These are phyloP conservation scores for Dothistroma pini DNA, from an alignment of 2,329 filamentous ascomycete genomes.

Conservation along the genomic window DNA sequence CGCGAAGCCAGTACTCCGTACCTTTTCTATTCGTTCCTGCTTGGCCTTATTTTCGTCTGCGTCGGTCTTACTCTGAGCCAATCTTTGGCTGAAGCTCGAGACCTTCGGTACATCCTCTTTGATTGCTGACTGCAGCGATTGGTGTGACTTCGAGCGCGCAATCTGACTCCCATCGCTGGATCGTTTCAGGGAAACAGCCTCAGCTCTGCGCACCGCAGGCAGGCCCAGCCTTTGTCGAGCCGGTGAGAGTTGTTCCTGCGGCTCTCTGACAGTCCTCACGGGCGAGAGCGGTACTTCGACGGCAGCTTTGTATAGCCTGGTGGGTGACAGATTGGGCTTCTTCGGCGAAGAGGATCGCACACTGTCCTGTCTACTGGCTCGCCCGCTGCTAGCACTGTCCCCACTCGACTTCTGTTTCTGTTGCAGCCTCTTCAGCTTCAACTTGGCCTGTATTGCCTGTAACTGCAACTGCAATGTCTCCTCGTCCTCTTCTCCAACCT, in stretches of 20 bases:
- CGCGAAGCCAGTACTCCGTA: constrained; percentile 38
- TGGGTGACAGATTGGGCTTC: constrained; percentile 17
- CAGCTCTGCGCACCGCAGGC: constrained; percentile 77
- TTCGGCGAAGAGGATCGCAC: constrained; percentile 4
- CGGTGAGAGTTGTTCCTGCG: constrained; percentile 65
- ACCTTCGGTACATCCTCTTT: constrained; percentile 15
- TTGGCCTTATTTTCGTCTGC: constrained; percentile 45
- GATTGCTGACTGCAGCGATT: constrained; percentile 7
- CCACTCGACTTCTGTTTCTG: constrained; percentile 23
- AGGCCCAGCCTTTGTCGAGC: constrained; percentile 79
- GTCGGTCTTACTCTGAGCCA: constrained; percentile 61
- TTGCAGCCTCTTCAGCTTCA: constrained; percentile 82
- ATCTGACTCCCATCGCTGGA: constrained; percentile 43
- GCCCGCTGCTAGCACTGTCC: background rate
- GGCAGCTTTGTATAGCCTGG: constrained; percentile 27
- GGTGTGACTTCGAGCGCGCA: constrained; percentile 19
- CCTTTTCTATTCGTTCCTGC: constrained; percentile 41
- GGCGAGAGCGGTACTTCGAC: constrained; percentile 78
- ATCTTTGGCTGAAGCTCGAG: constrained; percentile 75
- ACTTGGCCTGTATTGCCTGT: constrained; percentile 79
- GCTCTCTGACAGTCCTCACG: constrained; percentile 47
- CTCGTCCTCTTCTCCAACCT: constrained; percentile 58
- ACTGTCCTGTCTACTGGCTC: constrained; percentile 4
- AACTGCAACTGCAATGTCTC: constrained; percentile 84
- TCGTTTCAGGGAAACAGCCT: constrained; percentile 79